Base-by-base conservation (phyloP, 2,329 filamentous ascomycete genomes). In the Pseudocercospora vitis region DNA sequence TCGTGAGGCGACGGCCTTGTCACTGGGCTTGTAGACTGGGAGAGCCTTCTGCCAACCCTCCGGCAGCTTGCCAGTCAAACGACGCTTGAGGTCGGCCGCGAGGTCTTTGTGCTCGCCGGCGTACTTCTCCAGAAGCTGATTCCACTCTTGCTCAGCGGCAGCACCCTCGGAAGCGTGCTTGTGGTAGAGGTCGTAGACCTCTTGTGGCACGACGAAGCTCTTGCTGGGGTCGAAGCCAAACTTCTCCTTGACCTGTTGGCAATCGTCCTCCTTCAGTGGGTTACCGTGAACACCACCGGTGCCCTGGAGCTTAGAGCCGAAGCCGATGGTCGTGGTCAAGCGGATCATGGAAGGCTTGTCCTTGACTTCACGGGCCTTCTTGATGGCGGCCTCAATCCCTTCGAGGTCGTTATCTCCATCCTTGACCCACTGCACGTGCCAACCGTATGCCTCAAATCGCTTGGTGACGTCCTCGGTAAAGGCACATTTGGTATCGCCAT, bases 261-360 rank as follows among this genome's bases (percentile, higher is more conserved):
- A 87, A 73, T 99, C 94, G 68, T 96, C 92, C 63, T 85, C 83
- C 85, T 97, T 97, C 65, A 99, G 84, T 58, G 94, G 88, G 74
- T 92, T 91, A 67, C 94, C 94, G 83, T 99, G 94, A 60, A 99
- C 94, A 75, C 89, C 89, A 74, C 89, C 87, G 65, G 94, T 97
- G 70, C 94, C 94, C 81, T 95, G 84, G 68, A 94, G 84, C 76
- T 88, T 84, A 67, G 94, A 97, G 68, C 94, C 94, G 77, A 87
- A 99, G 69, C 94, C 94, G 72, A 99, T 99, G 74, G 89, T 97
- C 72, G 94, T 99, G 73, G 86, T 91, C 68, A 99, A 85, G 81
- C 95, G 91, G 81, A 99, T 96, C 70, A 99, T 79, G 58, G 91
- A 88, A 61, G 94, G 94, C 87, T 97, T 99, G 82, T 97, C 84